Evolutionary conservation across 176 grass and related monocot species (phyloP).

Genomic region (Musa schizocarpa): DNA sequence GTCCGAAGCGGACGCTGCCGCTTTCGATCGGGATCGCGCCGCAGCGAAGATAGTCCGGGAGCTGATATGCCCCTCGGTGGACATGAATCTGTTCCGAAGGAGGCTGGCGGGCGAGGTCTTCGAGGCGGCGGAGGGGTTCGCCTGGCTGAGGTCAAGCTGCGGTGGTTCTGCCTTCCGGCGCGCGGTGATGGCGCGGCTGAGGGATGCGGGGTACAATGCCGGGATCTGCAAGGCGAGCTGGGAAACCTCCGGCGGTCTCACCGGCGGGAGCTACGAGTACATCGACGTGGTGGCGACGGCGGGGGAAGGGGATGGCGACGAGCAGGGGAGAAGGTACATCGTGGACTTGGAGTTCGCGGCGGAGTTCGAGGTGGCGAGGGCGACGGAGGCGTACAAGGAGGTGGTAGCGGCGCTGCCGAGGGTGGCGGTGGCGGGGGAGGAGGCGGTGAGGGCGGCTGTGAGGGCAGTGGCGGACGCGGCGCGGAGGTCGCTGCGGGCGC

Average conservation of each 20-base stretch:
- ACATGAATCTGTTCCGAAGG: background rate
- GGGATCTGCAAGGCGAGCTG: slow-evolving; percentile 18
- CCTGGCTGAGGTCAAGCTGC: background rate
- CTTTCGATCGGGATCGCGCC: background rate
- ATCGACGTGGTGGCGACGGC: slow-evolving; percentile 1
- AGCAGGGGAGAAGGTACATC: background rate
- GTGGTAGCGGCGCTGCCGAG: slow-evolving; percentile 3
- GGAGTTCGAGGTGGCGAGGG: slow-evolving; percentile 14
- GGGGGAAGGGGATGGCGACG: background rate
- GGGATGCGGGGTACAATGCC: slow-evolving; percentile 1
- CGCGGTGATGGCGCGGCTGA: slow-evolving; percentile 11
- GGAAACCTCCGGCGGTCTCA: slow-evolving; percentile 1
- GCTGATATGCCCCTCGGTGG: background rate
- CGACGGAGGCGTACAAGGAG: background rate
- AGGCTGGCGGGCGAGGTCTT: background rate
- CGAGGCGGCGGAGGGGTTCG: background rate
- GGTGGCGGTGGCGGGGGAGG: slow-evolving; percentile 5
- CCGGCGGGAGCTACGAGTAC: slow-evolving; percentile 15
- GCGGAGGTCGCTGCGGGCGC: slow-evolving; percentile 4
- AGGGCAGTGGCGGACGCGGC: background rate
- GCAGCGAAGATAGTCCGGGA: background rate
- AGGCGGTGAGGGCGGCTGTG: background rate
- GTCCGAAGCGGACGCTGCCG: background rate
- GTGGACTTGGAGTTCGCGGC: slow-evolving; percentile 14
- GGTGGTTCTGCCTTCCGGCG: background rate